Conservation (phyloP, 306 rosid genomes). For the Medicago lupulina region DNA sequence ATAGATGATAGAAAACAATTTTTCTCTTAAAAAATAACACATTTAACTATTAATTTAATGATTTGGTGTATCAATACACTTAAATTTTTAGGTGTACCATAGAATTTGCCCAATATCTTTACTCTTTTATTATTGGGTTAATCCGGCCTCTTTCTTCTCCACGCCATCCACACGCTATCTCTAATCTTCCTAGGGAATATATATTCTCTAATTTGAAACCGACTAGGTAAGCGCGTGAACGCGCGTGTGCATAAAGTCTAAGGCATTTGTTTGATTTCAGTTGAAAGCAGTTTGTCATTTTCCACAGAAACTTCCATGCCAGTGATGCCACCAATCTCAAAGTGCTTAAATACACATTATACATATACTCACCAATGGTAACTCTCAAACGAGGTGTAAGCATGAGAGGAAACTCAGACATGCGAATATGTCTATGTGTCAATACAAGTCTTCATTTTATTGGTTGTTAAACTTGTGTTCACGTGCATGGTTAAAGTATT, state of each 20-base stretch:
- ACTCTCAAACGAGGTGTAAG: conserved; percentile 53
- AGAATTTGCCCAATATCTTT: no score
- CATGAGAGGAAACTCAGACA: conserved; percentile 51
- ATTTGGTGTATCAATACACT: no score
- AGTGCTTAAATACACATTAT: conserved; percentile 5
- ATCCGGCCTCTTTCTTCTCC: no score
- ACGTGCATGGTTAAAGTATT: conserved; percentile 3
- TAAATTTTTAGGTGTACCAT: no score
- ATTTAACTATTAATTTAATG: no score
- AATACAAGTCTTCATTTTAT: background rate
- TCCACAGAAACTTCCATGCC: background rate
- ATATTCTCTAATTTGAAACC: conserved; percentile 47
- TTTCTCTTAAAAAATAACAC: no score
- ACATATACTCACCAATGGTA: conserved; percentile 33
- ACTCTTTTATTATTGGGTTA: no score
- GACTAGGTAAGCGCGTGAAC: background rate
- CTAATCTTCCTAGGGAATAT: conserved; percentile 38
- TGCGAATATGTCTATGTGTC: conserved; percentile 61
- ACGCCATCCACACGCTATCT: no score
- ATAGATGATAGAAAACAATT: no score
- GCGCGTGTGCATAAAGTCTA: background rate
- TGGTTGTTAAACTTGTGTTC: background rate
- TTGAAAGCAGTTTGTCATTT: conserved; percentile 33
- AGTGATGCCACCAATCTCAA: background rate
- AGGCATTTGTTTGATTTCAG: background rate